phyloP scores from a whole-genome alignment of 2,329 filamentous ascomycete genomes.

The Ophiosphaerella narmari region DNA sequence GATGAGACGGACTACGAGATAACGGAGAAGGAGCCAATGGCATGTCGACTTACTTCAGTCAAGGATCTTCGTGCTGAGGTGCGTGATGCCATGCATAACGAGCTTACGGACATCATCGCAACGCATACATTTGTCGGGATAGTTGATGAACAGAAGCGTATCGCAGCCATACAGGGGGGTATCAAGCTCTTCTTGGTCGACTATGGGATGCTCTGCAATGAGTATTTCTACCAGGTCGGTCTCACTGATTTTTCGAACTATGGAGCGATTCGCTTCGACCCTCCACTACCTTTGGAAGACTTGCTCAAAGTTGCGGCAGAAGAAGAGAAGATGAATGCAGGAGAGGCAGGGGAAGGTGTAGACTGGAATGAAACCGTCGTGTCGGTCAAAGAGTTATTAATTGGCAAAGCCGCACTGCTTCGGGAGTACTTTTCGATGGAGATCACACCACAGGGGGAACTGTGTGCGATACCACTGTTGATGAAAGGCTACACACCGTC shows the following conservation, averaged over 20 bases:
- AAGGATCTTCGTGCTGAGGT: constrained; percentile 83
- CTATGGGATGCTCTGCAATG: constrained; percentile 81
- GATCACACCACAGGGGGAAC: constrained; percentile 75
- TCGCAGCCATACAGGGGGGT: constrained; percentile 91
- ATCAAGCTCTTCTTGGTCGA: constrained; percentile 92
- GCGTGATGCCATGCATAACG: constrained; percentile 79
- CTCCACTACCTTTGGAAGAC: constrained; percentile 71
- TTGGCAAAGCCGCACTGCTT: constrained; percentile 82
- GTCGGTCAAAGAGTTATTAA: constrained; percentile 68
- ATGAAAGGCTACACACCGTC: constrained; percentile 87
- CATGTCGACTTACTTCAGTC: constrained; percentile 79
- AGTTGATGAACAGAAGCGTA: constrained; percentile 81
- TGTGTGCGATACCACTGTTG: constrained; percentile 80
- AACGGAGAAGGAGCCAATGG: constrained; percentile 69
- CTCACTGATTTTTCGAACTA: constrained; percentile 97
- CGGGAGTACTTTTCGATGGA: constrained; percentile 90
- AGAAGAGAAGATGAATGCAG: constrained; percentile 63
- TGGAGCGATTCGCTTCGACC: constrained; percentile 78
- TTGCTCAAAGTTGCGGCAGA: constrained; percentile 75
- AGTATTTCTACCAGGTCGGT: constrained; percentile 95
- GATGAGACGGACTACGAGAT: constrained; percentile 72
- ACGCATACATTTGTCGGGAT: constrained; percentile 92
- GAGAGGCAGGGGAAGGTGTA: constrained; percentile 56
- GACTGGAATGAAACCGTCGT: constrained; percentile 70
- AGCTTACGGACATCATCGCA: constrained; percentile 83